Base-by-base conservation (phyloP, 495 filamentous ascomycete species). In the Neurospora sp. region DNA sequence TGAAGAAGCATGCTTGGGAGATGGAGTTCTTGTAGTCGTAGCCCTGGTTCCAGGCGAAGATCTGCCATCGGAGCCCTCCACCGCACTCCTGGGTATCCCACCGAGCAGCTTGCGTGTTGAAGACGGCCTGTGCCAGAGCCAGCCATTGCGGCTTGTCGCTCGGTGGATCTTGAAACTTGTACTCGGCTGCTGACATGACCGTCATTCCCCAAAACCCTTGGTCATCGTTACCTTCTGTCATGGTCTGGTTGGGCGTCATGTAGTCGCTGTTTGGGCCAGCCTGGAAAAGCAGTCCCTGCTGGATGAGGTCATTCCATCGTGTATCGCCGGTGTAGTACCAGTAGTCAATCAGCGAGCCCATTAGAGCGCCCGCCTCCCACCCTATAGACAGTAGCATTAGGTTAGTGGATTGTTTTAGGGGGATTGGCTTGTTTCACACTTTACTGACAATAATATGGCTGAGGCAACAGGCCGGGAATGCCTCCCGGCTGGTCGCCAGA, bases 1-100 rank as follows among this genome's bases (percentile, higher is more conserved):
- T 90, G 81, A 93, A 93, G 77, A 93, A 89, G 61, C 88, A 87
- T 0, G 88, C 91, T 72, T 92, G 92, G 1, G 89, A 88, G 22
- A 92, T 86, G 42, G 88, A 86, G 78, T 94, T 94, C 78, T 93
- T 93, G 80, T 90, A 93, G 71, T 88, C 86, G 80, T 91, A 96
- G 2, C 93, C 94, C 11, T 85, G 89, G 82, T 94, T 92, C 81
- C 90, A 94, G 4, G 88, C 85, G 80, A 88, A 93, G 53, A 96
- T 92, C 83, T 96, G 93, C 93, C 93, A 96, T 40, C 90, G 85
- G 69, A 96, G 82, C 1, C 94, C 93, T 59, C 93, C 93, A 39
- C 86, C 85, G 79, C 93, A 97, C 20, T 86, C 86, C 7, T 80
- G 75, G 2, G 81, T 81, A 72, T 94, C 85, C 92, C 92, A 95